Conservation (phyloP, 2,329 filamentous ascomycete genomes). For the Helotiales sp. region DNA sequence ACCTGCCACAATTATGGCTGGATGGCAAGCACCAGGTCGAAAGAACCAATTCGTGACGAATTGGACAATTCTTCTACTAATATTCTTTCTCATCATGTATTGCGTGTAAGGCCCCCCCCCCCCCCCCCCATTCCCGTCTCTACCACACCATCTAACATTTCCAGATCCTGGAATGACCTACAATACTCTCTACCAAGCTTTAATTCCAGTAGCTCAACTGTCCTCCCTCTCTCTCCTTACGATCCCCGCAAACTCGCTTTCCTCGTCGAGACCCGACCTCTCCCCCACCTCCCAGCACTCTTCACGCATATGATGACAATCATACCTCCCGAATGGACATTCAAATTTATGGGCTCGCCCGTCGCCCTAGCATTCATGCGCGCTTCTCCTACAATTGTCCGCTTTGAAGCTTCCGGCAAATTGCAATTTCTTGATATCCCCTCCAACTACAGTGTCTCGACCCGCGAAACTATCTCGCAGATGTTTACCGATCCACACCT, state of each 20-base stretch:
- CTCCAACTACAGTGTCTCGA: constrained; percentile 49
- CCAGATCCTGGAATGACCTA: constrained; percentile 17
- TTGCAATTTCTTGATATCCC: constrained; percentile 55
- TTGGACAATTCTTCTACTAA: constrained; percentile 9
- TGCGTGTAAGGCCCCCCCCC: constrained; percentile 20
- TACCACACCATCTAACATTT: not conserved
- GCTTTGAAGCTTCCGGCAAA: constrained; percentile 55
- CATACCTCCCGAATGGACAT: constrained; percentile 60
- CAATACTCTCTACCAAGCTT: constrained; percentile 7
- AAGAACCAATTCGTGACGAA: constrained; percentile 15
- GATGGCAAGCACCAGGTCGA: constrained; percentile 5
- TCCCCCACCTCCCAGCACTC: constrained; percentile 55
- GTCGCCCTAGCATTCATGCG: constrained; percentile 51
- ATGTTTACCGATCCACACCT: constrained; percentile 57
- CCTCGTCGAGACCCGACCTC: constrained; percentile 57
- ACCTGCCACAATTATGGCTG: not conserved
- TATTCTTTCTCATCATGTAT: constrained; percentile 20
- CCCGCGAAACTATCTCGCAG: constrained; percentile 54
- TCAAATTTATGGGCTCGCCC: constrained; percentile 59
- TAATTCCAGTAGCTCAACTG: not conserved
- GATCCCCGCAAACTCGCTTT: constrained; percentile 60
- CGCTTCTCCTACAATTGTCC: constrained; percentile 49
- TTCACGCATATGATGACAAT: constrained; percentile 60
- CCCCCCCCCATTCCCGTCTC: not conserved
- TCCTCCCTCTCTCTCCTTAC: constrained; percentile 32